These are phyloP conservation scores for Ottelia alismoides DNA, from an alignment of 106 monocot genomes.

Conservation along the genomic window DNA sequence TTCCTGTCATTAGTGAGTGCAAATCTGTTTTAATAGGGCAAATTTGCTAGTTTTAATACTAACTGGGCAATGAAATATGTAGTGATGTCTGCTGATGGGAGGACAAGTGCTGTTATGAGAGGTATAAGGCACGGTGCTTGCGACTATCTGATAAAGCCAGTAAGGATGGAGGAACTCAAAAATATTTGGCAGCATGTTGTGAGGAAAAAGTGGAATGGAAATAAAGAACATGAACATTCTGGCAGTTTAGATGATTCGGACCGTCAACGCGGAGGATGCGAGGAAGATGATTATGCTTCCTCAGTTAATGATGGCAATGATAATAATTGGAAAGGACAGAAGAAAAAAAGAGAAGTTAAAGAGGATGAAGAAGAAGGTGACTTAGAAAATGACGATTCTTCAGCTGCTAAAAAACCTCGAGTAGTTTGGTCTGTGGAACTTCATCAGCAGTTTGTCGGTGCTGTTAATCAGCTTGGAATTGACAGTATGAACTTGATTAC, in stretches of 20 bases:
- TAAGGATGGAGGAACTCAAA: slow-evolving; percentile 19
- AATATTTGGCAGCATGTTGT: slow-evolving; percentile 27
- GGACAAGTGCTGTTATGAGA: slow-evolving; percentile 15
- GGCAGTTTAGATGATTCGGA: slow-evolving; percentile 13
- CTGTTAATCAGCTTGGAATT: slow-evolving; percentile 21
- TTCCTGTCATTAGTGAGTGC: slow-evolving; percentile 26
- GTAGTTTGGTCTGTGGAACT: slow-evolving; percentile 24
- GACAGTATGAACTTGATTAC: no score
- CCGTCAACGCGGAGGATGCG: not conserved
- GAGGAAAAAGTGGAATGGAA: slow-evolving; percentile 15
- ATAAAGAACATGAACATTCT: slow-evolving; percentile 18
- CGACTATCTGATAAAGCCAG: slow-evolving; percentile 22
- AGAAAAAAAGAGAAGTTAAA: slow-evolving; percentile 16
- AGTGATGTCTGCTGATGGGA: slow-evolving; percentile 28
- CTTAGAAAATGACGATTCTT: slow-evolving; percentile 19
- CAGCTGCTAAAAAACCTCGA: slow-evolving; percentile 17
- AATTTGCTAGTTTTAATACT: no score
- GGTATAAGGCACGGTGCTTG: slow-evolving; percentile 24
- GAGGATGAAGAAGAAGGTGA: slow-evolving; percentile 21
- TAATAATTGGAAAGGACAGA: slow-evolving; percentile 12
- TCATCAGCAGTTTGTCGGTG: slow-evolving; percentile 18
- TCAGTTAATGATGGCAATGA: slow-evolving; percentile 13
- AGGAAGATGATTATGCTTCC: slow-evolving; percentile 15
- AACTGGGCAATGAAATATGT: no score
- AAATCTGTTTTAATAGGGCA: no score